Percentiles rank a stretch among this genome's conserved stretches.
Evolutionary conservation across 805 yeast species (phyloP).

Genomic region (Saturnispora galanensis): DNA sequence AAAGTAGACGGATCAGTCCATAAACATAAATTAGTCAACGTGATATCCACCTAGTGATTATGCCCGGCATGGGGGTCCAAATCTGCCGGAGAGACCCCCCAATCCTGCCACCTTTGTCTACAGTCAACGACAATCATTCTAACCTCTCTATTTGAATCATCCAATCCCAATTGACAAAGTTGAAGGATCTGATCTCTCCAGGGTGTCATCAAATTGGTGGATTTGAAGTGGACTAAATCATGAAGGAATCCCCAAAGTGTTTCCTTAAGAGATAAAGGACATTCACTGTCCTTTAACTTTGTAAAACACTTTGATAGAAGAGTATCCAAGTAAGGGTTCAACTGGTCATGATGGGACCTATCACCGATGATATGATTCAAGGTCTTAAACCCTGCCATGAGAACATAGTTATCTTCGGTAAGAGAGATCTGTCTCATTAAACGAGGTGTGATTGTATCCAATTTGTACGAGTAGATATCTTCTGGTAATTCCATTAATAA

Average conservation of each 20-base stretch:
- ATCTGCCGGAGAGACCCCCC: constrained; percentile 17
- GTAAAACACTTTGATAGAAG: not conserved
- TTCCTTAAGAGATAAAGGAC: not conserved
- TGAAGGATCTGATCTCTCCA: constrained; percentile 41
- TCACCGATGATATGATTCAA: constrained; percentile 6
- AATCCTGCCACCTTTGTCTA: constrained; percentile 65
- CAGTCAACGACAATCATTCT: constrained; percentile 72
- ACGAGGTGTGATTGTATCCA: constrained; percentile 7
- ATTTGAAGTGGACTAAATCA: constrained; percentile 31
- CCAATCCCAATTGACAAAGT: constrained; percentile 44
- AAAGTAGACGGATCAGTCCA: not conserved
- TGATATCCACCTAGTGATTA: not conserved
- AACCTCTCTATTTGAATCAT: constrained; percentile 64
- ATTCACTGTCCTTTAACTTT: not conserved
- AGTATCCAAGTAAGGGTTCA: constrained; percentile 6
- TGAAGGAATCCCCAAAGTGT: constrained; percentile 13
- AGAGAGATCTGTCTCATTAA: constrained; percentile 5
- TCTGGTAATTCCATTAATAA: constrained; percentile 35
- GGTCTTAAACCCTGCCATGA: constrained; percentile 7
- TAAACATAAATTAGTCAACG: not conserved
- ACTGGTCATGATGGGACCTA: not conserved
- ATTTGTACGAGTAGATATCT: constrained; percentile 9
- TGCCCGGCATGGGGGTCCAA: constrained; percentile 3
- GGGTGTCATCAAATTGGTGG: constrained; percentile 36
- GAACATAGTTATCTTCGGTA: constrained; percentile 6